Conservation (phyloP, 371 early-diverging fungal genomes). For the Syncephalastrum racemosum region DNA sequence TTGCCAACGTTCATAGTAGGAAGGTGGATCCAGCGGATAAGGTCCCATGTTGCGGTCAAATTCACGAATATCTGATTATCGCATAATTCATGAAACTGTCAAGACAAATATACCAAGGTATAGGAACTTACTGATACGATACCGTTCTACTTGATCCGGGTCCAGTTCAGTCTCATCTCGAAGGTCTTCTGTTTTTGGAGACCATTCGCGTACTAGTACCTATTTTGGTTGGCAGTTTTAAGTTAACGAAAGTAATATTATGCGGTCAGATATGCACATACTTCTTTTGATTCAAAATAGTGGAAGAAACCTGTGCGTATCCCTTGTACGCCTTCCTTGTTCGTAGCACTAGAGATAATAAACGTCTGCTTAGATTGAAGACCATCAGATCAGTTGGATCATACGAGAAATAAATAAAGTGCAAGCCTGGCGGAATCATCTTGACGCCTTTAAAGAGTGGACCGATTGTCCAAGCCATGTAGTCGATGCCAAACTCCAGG, state of each 20-base stretch:
- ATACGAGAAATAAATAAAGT: constrained; percentile 88
- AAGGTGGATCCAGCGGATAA: constrained; percentile 76
- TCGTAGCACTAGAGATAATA: constrained; percentile 38
- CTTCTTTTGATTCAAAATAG: constrained; percentile 67
- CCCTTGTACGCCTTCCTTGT: constrained; percentile 58
- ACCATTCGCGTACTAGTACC: constrained; percentile 78
- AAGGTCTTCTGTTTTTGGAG: constrained; percentile 55
- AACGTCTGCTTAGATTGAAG: background rate
- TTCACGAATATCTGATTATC: constrained; percentile 64
- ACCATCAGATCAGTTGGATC: background rate
- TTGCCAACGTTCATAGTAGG: constrained; percentile 71
- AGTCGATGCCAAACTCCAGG: constrained; percentile 91
- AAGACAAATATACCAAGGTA: background rate
- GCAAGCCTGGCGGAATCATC: constrained; percentile 92
- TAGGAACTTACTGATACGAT: constrained; percentile 38
- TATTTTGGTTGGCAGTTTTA: constrained; percentile 16
- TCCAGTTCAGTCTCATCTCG: constrained; percentile 50
- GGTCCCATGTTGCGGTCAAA: constrained; percentile 85
- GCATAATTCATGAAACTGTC: background rate
- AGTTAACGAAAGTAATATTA: background rate
- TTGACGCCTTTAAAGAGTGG: constrained; percentile 91
- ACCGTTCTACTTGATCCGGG: constrained; percentile 45
- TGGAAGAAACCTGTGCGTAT: constrained; percentile 77
- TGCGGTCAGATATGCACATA: constrained; percentile 15
- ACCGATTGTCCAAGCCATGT: constrained; percentile 89